Evolutionary conservation across 208 protist species (phyloP).

Genomic region (Novymonas esmeraldas): DNA sequence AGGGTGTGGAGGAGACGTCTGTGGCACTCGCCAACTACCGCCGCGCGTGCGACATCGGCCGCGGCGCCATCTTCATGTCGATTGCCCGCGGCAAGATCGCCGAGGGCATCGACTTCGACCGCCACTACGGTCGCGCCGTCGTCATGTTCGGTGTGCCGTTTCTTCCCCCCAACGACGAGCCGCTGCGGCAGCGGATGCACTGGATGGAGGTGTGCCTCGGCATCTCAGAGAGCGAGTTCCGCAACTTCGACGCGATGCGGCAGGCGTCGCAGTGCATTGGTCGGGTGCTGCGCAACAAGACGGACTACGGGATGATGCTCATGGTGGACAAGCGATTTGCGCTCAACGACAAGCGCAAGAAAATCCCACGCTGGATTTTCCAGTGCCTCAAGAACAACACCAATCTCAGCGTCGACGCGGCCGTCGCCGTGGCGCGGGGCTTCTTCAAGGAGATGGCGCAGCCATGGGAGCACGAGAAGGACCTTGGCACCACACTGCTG

Average conservation of each 20-base stretch:
- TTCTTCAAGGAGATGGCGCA: conserved; percentile 97
- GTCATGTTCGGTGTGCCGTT: conserved; percentile 98
- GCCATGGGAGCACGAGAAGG: conserved; percentile 87
- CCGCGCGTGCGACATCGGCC: conserved; percentile 97
- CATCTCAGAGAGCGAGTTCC: conserved; percentile 97
- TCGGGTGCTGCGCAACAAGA: conserved; percentile 98
- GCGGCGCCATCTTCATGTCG: conserved; percentile 98
- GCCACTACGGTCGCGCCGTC: conserved; percentile 96
- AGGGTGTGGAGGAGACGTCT: conserved; percentile 96
- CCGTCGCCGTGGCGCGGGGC: conserved; percentile 82
- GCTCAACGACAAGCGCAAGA: conserved; percentile 94
- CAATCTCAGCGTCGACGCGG: conserved; percentile 90
- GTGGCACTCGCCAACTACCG: conserved; percentile 98
- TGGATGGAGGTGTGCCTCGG: conserved; percentile 96
- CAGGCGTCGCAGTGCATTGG: conserved; percentile 99
- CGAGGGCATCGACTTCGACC: conserved; percentile 99
- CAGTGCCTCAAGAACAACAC: conserved; percentile 91
- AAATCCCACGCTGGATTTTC: conserved; percentile 93
- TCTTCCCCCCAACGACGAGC: conserved; percentile 91
- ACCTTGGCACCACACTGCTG: conserved; percentile 87
- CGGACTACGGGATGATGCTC: conserved; percentile 99
- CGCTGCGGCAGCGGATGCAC: conserved; percentile 95
- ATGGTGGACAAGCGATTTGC: conserved; percentile 98
- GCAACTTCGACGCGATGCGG: conserved; percentile 99
- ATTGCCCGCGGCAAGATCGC: conserved; percentile 98